These are phyloP conservation scores for Gracilaria vermiculophylla DNA, from an alignment of 23 red algal species.

Conservation along the genomic window DNA sequence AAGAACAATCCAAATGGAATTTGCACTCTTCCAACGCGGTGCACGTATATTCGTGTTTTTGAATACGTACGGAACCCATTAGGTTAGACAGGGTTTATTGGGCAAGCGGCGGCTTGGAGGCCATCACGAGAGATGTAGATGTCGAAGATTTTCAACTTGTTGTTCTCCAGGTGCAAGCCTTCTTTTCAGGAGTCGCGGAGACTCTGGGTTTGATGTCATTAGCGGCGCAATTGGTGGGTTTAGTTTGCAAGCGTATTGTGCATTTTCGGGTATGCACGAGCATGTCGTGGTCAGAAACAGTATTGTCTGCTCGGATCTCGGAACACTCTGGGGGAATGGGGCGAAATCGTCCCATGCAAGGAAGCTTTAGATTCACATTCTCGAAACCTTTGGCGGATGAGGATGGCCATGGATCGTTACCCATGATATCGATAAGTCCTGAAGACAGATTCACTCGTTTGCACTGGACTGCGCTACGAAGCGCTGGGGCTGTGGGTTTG, in stretches of 20 bases:
- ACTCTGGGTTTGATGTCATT: not conserved
- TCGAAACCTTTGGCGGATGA: constrained; percentile 28
- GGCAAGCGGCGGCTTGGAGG: not conserved
- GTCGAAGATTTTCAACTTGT: not conserved
- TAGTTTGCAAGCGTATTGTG: not conserved
- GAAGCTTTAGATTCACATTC: constrained; percentile 3
- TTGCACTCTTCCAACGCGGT: no score
- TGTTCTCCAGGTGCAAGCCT: not conserved
- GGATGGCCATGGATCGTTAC: constrained; percentile 24
- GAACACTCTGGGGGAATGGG: not conserved
- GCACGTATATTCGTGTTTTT: not conserved
- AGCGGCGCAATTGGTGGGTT: not conserved
- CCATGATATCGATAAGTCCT: not conserved
- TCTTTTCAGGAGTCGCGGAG: not conserved
- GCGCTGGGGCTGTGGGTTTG: not conserved
- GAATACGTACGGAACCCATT: not conserved
- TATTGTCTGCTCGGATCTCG: not conserved
- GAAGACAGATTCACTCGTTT: not conserved
- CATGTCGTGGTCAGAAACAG: not conserved
- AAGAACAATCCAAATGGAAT: no score
- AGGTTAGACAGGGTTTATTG: not conserved
- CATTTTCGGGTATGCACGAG: not conserved
- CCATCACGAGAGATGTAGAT: not conserved
- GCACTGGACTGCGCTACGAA: not conserved
- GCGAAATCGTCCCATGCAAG: constrained; percentile 9